A percentile compares a stretch with the other conserved stretches of the same genome.
These are phyloP conservation scores for Alternaria solani DNA, from an alignment of 2,329 filamentous ascomycete genomes.

Conservation along the genomic window DNA sequence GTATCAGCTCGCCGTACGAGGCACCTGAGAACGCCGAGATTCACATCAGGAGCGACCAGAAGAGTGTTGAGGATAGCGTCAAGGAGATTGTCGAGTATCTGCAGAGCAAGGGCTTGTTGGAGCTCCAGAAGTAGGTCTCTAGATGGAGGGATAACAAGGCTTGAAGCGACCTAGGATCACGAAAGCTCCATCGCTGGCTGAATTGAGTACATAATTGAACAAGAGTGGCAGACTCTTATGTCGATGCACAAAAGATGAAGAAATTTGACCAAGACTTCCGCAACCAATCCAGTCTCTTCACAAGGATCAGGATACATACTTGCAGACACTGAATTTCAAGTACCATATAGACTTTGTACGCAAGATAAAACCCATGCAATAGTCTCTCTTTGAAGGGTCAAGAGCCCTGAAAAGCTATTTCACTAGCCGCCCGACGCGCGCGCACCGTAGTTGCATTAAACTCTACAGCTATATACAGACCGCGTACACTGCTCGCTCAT, in stretches of 20 bases:
- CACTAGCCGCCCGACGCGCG: neutral
- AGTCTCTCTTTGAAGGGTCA: neutral
- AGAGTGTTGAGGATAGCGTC: slow-evolving; percentile 88
- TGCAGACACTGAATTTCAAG: neutral
- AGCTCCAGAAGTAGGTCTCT: slow-evolving; percentile 13
- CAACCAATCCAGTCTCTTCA: neutral
- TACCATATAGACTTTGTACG: neutral
- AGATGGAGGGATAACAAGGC: neutral
- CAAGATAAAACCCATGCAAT: neutral
- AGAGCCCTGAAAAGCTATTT: neutral
- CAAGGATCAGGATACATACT: neutral
- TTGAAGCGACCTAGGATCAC: neutral
- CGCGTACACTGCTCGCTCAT: neutral
- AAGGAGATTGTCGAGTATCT: slow-evolving; percentile 83
- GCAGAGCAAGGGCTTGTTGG: slow-evolving; percentile 71
- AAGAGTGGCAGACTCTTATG: neutral
- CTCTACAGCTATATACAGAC: neutral
- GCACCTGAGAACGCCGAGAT: slow-evolving; percentile 86
- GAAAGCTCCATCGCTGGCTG: neutral
- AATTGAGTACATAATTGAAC: neutral
- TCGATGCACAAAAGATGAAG: neutral
- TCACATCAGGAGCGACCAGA: slow-evolving; percentile 81
- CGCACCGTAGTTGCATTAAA: neutral
- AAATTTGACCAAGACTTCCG: neutral
- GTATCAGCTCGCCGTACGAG: slow-evolving; percentile 95